Evolutionary conservation across 805 yeast genomes (phyloP).

Genomic region (Zygosaccharomyces bisporus): DNA sequence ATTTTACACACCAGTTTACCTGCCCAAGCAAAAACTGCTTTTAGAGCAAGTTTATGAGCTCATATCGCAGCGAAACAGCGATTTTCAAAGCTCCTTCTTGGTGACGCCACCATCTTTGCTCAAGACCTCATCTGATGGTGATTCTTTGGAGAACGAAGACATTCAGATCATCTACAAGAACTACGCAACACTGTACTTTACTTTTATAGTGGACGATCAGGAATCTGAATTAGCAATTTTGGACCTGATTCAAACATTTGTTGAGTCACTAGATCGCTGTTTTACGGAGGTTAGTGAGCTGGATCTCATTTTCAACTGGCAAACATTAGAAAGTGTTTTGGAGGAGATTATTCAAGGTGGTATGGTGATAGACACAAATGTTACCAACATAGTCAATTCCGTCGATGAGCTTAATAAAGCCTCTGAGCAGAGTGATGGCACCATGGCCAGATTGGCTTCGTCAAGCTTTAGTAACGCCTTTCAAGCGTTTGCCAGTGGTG

Average conservation of each 20-base stretch:
- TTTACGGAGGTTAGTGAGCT: constrained; percentile 92
- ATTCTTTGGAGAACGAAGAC: constrained; percentile 51
- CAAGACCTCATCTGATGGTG: constrained; percentile 31
- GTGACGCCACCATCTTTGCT: constrained; percentile 78
- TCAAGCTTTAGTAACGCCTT: constrained; percentile 30
- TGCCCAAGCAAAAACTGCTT: constrained; percentile 73
- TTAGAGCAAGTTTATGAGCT: constrained; percentile 78
- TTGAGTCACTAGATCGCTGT: constrained; percentile 88
- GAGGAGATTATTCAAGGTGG: constrained; percentile 97
- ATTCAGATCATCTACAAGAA: constrained; percentile 89
- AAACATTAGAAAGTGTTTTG: constrained; percentile 83
- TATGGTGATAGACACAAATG: constrained; percentile 93
- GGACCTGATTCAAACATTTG: constrained; percentile 94
- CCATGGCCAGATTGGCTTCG: constrained; percentile 23
- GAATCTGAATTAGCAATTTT: constrained; percentile 92
- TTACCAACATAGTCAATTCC: constrained; percentile 70
- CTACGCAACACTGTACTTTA: constrained; percentile 94
- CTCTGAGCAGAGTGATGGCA: constrained; percentile 25
- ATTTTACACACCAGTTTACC: constrained; percentile 88
- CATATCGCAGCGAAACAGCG: constrained; percentile 59
- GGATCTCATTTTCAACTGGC: constrained; percentile 98
- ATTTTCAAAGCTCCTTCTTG: constrained; percentile 80
- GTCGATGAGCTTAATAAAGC: constrained; percentile 53
- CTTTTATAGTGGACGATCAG: constrained; percentile 92
- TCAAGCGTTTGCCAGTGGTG: constrained; percentile 35